Evolutionary conservation across 2,329 filamentous ascomycete species (phyloP).

Genomic region (Canariomyces notabilis): DNA sequence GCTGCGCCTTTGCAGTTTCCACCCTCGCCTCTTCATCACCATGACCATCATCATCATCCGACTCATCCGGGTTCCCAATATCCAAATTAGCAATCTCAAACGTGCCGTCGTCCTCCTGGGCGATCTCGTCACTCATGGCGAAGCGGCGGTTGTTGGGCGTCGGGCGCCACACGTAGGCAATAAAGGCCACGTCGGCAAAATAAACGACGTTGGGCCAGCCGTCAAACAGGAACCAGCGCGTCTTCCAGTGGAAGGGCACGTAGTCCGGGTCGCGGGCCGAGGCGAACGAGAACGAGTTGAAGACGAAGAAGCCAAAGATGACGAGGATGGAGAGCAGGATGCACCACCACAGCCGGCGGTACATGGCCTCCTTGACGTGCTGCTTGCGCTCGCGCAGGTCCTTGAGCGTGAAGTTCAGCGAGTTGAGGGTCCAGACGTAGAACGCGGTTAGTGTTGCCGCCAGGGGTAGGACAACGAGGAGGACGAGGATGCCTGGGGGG

Average conservation of each 20-base stretch:
- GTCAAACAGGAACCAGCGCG: constrained; percentile 93
- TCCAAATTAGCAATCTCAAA: constrained; percentile 96
- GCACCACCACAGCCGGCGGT: constrained; percentile 97
- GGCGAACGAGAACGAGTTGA: constrained; percentile 94
- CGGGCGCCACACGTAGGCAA: constrained; percentile 94
- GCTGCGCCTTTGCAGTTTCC: constrained; percentile 29
- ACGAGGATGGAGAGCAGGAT: constrained; percentile 88
- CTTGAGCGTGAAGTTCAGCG: constrained; percentile 89
- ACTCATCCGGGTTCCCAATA: constrained; percentile 69
- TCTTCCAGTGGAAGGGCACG: constrained; percentile 95
- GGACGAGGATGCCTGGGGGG: constrained; percentile 68
- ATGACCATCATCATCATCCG: constrained; percentile 48
- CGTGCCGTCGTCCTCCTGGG: constrained; percentile 90
- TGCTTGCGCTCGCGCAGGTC: constrained; percentile 94
- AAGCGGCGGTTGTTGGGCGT: constrained; percentile 96
- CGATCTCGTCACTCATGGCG: constrained; percentile 98
- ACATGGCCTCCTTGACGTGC: constrained; percentile 89
- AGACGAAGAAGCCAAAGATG: constrained; percentile 97
- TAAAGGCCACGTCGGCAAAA: constrained; percentile 84
- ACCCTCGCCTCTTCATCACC: constrained; percentile 53
- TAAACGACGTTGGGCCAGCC: constrained; percentile 98
- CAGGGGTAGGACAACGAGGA: constrained; percentile 88
- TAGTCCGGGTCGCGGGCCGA: constrained; percentile 81
- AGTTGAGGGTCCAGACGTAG: constrained; percentile 98
- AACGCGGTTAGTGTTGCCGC: constrained; percentile 91